phyloP scores from a whole-genome alignment of 768 basidiomycete genomes.

The Kwoniella newhampshirensis region DNA sequence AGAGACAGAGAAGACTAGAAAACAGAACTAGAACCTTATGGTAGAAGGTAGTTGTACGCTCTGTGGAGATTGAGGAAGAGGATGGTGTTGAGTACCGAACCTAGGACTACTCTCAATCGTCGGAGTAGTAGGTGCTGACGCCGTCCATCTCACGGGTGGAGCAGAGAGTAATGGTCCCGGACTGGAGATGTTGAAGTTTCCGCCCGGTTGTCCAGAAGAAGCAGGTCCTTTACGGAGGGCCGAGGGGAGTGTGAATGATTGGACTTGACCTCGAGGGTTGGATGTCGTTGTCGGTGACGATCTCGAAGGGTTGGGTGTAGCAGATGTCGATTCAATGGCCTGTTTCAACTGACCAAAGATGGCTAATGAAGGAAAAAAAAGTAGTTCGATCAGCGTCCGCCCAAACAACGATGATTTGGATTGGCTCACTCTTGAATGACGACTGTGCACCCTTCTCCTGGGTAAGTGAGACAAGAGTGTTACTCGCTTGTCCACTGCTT shows the following conservation, averaged over 20 bases:
- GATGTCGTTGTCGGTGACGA: neutral
- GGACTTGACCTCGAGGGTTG: too few species aligned
- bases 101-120: conserved; percentile 26
- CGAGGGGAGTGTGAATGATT: conserved; percentile 5
- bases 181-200: neutral
- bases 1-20: neutral
- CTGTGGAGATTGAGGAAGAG: conserved; percentile 18
- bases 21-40: conserved; percentile 25
- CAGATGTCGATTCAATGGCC: conserved; percentile 18
- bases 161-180: conserved; percentile 28
- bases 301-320: conserved; percentile 4
- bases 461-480: conserved; percentile 65
- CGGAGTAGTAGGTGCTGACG: conserved; percentile 35
- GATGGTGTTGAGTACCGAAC: conserved; percentile 14
- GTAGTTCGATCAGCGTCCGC: neutral
- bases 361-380: conserved; percentile 6
- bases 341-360: conserved; percentile 27
- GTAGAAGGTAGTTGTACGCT: conserved; percentile 27
- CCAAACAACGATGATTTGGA: too few species aligned
- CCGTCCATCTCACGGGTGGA: conserved; percentile 28
- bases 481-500: conserved; percentile 55
- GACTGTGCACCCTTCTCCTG: conserved; percentile 86
- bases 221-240: conserved; percentile 10
- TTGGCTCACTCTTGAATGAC: conserved; percentile 66
- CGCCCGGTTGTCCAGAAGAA: neutral